phyloP scores from a whole-genome alignment of 2,329 filamentous ascomycete genomes.

The Stemphylium lycopersici region DNA sequence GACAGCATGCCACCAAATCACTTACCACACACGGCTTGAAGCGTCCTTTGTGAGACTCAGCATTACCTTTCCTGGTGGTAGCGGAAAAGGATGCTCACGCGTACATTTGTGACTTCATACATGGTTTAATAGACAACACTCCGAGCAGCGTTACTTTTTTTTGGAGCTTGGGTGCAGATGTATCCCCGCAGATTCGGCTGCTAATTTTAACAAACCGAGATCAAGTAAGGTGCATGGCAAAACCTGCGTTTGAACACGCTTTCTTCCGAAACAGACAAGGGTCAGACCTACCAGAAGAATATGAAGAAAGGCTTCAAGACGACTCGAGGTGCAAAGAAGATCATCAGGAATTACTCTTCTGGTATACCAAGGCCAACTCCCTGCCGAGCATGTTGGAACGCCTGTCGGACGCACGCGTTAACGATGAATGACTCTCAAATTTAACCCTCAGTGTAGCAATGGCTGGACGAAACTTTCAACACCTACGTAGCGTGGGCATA shows the following conservation, averaged over 20 bases:
- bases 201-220: too few relatives aligned
- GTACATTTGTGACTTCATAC: constrained; percentile 6
- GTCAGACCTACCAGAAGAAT: not conserved
- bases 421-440: too few relatives aligned
- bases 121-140: constrained; percentile 1
- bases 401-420: not conserved
- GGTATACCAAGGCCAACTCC: not conserved
- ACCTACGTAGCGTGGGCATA: constrained; percentile 21
- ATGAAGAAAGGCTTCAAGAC: too few relatives aligned
- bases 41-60: not conserved
- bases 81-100: constrained; percentile 1
- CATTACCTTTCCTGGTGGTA: too few relatives aligned
- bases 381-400: constrained; percentile 14
- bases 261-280: not conserved
- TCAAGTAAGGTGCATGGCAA: too few relatives aligned
- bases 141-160: constrained; percentile 19
- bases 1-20: not conserved
- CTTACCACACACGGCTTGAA: not conserved
- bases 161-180: constrained; percentile 36
- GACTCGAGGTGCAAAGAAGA: too few relatives aligned
- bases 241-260: too few relatives aligned
- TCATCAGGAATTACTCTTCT: too few relatives aligned
- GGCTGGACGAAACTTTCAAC: constrained; percentile 25
- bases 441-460: constrained; percentile 17
- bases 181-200: constrained; percentile 13